Percentiles rank a stretch among this genome's conserved stretches.
Evolutionary conservation across 306 rosid species (phyloP).

Genomic region (Luffa aegyptiaca): DNA sequence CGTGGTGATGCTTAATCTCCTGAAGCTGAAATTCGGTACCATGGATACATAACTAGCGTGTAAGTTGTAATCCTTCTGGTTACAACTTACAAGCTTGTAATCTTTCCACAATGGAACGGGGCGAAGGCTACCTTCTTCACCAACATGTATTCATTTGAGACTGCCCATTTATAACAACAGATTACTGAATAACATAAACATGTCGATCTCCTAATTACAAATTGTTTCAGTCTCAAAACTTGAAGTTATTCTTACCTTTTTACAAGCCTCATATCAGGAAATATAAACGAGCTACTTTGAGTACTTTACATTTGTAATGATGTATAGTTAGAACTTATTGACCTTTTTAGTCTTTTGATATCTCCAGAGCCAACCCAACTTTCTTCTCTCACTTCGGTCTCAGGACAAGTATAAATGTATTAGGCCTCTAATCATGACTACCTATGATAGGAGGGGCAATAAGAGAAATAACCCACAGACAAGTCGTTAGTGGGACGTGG

Average conservation of each 20-base stretch:
- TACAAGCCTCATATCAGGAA: not conserved
- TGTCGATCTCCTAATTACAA: not conserved
- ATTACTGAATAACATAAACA: not conserved
- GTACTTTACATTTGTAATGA: not conserved
- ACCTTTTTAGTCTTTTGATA: not conserved
- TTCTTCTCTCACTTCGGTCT: not conserved
- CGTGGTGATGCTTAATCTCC: not conserved
- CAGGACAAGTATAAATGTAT: not conserved
- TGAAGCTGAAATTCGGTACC: not conserved
- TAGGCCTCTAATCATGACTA: too few relatives aligned
- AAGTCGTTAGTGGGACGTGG: too few relatives aligned
- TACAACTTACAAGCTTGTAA: not conserved
- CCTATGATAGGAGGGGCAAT: too few relatives aligned
- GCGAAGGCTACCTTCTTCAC: not conserved
- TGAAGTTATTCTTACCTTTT: not conserved
- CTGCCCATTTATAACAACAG: not conserved
- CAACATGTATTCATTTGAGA: not conserved
- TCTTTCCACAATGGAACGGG: not conserved
- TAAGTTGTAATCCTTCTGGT: not conserved
- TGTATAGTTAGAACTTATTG: not conserved
- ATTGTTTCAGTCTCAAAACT: not conserved
- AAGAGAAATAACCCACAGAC: too few relatives aligned
- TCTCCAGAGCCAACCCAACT: not conserved
- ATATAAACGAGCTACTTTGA: not conserved
- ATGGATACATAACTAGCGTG: not conserved